phyloP scores from a whole-genome alignment of 257 asterid species.

The Salvia rosmarinus region DNA sequence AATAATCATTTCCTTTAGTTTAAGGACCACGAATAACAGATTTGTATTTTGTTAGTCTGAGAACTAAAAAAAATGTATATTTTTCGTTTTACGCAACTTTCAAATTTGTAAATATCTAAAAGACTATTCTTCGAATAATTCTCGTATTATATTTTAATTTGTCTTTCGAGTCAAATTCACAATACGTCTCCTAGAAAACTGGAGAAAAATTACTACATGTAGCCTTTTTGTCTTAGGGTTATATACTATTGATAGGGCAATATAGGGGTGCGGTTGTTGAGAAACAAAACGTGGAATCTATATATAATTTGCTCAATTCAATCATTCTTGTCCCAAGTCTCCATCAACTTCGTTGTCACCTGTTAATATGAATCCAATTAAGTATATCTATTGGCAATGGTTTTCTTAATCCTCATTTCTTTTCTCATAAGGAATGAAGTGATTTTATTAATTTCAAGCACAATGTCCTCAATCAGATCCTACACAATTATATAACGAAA shows the following conservation, averaged over 20 bases:
- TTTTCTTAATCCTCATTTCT: background rate
- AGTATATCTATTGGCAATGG: background rate
- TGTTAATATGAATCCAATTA: background rate
- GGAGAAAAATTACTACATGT: conserved; percentile 7
- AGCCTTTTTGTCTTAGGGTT: conserved; percentile 23
- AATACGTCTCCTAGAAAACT: conserved; percentile 10
- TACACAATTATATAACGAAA: too few relatives aligned
- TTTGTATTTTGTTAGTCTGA: too few relatives aligned
- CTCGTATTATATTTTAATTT: too few relatives aligned
- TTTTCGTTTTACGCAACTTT: too few relatives aligned
- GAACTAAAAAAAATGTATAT: too few relatives aligned
- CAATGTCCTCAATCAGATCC: too few relatives aligned
- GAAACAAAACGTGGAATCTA: conserved; percentile 45
- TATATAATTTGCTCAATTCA: conserved; percentile 32
- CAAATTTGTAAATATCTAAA: too few relatives aligned
- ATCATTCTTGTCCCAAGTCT: conserved; percentile 40
- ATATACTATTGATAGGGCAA: background rate
- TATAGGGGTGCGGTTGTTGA: conserved; percentile 49
- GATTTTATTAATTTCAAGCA: background rate
- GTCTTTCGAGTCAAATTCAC: background rate
- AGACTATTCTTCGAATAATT: too few relatives aligned
- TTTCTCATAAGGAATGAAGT: background rate
- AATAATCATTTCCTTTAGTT: too few relatives aligned
- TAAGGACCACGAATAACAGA: too few relatives aligned
- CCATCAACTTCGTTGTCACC: conserved; percentile 35